Evolutionary conservation across 441 rosid genomes (phyloP).

Genomic region (Aleurites moluccanus): DNA sequence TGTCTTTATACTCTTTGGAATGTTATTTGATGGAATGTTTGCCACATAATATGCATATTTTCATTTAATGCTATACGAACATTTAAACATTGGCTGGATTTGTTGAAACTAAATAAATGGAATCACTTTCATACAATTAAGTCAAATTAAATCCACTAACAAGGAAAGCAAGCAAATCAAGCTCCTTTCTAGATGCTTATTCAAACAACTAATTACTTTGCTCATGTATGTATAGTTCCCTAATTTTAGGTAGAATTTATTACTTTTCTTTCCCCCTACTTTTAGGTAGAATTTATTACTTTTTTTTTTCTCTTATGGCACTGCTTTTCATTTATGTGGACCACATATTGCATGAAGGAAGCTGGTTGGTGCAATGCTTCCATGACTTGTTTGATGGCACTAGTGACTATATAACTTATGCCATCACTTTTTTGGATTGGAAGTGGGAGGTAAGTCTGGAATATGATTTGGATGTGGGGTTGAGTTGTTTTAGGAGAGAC

Average conservation of each 20-base stretch:
- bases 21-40: not conserved
- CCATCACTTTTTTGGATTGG: not conserved
- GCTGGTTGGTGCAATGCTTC: not conserved
- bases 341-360: not conserved
- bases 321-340: not conserved
- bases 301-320: not conserved
- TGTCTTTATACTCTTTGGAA: not conserved
- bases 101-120: not conserved
- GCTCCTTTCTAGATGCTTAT: too few species aligned
- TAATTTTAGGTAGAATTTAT: too few species aligned
- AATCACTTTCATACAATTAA: not conserved
- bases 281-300: not conserved
- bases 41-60: not conserved
- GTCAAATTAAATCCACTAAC: not conserved
- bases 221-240: slow-evolving; percentile 3
- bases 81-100: too few species aligned
- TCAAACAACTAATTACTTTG: too few species aligned
- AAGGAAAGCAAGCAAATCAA: not conserved
- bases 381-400: not conserved
- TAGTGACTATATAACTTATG: not conserved
- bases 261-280: not conserved
- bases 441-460: not conserved
- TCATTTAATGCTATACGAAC: not conserved
- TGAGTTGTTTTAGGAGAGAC: not conserved
- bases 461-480: not conserved